A percentile compares a stretch with the other conserved stretches of the same genome.
Conservation (phyloP, 140 eudicot genomes). For the Stevia rebaudiana region DNA sequence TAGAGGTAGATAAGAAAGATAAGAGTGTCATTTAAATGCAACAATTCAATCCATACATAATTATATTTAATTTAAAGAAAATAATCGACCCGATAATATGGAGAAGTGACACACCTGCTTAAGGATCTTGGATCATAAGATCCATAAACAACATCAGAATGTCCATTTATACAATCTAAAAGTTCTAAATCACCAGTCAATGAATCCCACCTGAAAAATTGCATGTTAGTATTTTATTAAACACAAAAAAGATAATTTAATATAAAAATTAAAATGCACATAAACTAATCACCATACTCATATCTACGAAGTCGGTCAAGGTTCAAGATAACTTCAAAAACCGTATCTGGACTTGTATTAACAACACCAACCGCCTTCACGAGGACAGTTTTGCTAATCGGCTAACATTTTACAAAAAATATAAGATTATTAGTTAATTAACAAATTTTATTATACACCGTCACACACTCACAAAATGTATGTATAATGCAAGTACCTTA, state of each 20-base stretch:
- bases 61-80: background rate
- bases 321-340: constrained; percentile 77
- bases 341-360: constrained; percentile 80
- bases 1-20: too few species aligned
- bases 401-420: constrained; percentile 20
- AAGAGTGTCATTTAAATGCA: constrained; percentile 6
- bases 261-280: constrained; percentile 3
- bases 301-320: constrained; percentile 72
- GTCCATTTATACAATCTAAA: constrained; percentile 68
- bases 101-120: constrained; percentile 46
- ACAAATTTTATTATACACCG: background rate
- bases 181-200: constrained; percentile 82
- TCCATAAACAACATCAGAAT: constrained; percentile 91
- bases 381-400: constrained; percentile 68
- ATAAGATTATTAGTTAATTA: background rate
- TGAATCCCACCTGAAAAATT: constrained; percentile 80
- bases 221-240: constrained; percentile 38
- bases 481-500: constrained; percentile 42
- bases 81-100: too few species aligned
- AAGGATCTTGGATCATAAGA: constrained; percentile 57
- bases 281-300: constrained; percentile 49
- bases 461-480: background rate
- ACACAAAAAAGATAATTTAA: background rate
- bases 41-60: background rate
- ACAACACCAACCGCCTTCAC: constrained; percentile 95